phyloP scores from a whole-genome alignment of 2,329 filamentous ascomycete genomes.

The Arthroderma sp. region DNA sequence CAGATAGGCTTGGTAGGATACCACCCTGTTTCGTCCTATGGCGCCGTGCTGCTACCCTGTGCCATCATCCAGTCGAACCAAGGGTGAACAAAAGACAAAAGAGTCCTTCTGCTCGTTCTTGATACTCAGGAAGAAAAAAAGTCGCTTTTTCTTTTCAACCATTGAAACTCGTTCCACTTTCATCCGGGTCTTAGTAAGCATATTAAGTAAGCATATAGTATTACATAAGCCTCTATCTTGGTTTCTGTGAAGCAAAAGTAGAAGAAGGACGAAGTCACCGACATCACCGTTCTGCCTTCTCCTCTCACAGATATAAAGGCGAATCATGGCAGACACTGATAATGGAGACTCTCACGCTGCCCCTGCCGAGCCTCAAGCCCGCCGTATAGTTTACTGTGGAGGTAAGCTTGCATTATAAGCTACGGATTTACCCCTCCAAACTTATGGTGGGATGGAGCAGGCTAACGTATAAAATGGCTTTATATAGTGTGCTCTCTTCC shows the following conservation, averaged over 20 bases:
- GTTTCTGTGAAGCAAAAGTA: not conserved
- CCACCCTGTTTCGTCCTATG: not conserved
- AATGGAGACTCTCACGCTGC: constrained; percentile 9
- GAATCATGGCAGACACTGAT: constrained; percentile 12
- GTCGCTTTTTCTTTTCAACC: no score
- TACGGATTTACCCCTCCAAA: constrained; percentile 4
- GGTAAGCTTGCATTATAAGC: constrained; percentile 31
- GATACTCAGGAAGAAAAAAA: no score
- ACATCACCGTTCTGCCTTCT: not conserved
- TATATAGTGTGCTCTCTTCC: constrained; percentile 50
- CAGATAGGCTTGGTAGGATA: not conserved
- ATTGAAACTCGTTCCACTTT: no score
- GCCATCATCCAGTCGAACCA: not conserved
- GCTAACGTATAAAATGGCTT: constrained; percentile 4
- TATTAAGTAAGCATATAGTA: not conserved
- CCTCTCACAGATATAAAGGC: not conserved
- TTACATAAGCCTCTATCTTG: not conserved
- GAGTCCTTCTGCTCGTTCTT: no score
- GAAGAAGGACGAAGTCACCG: not conserved
- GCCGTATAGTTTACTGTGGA: constrained; percentile 50
- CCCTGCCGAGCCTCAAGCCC: constrained; percentile 35
- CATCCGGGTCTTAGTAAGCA: not conserved
- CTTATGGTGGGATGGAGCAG: not conserved
- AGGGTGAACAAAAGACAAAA: not conserved
- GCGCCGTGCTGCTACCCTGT: not conserved